These are phyloP conservation scores for Phytopythium litorale DNA, from an alignment of 352 stramenopile species.

Conservation along the genomic window DNA sequence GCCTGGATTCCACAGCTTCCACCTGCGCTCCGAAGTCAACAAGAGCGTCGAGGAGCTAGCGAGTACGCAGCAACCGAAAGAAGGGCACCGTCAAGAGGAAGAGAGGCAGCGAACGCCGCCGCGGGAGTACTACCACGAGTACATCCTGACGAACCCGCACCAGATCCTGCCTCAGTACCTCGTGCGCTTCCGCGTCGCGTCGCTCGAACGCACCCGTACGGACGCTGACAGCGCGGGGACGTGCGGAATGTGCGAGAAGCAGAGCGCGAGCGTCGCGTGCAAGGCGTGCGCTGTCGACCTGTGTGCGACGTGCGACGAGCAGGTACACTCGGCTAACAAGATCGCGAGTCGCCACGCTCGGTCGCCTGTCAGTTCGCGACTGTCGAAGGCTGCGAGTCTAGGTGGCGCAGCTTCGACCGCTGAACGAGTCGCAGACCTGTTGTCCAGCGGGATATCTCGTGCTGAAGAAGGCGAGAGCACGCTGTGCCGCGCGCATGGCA, in stretches of 20 bases:
- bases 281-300: slow-evolving; percentile 64
- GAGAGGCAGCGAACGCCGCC: neutral
- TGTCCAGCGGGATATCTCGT: slow-evolving; percentile 9
- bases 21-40: slow-evolving; percentile 27
- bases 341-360: slow-evolving; percentile 69
- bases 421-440: neutral
- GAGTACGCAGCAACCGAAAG: neutral
- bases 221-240: slow-evolving; percentile 19
- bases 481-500: slow-evolving; percentile 36
- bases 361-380: slow-evolving; percentile 17
- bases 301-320: slow-evolving; percentile 58
- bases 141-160: slow-evolving; percentile 56
- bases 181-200: slow-evolving; percentile 53
- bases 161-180: slow-evolving; percentile 73
- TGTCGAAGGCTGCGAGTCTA: neutral
- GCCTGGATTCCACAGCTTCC: slow-evolving; percentile 73
- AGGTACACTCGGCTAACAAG: slow-evolving; percentile 81
- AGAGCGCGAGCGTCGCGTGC: slow-evolving; percentile 43
- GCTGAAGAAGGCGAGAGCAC: neutral
- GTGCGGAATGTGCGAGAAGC: slow-evolving; percentile 66
- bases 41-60: neutral
- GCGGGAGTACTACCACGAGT: slow-evolving; percentile 60
- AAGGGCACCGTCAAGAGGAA: slow-evolving; percentile 7
- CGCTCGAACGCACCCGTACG: neutral
- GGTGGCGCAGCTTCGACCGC: neutral